Base-by-base conservation (phyloP, 441 rosid genomes). In the Adansonia gregorii region DNA sequence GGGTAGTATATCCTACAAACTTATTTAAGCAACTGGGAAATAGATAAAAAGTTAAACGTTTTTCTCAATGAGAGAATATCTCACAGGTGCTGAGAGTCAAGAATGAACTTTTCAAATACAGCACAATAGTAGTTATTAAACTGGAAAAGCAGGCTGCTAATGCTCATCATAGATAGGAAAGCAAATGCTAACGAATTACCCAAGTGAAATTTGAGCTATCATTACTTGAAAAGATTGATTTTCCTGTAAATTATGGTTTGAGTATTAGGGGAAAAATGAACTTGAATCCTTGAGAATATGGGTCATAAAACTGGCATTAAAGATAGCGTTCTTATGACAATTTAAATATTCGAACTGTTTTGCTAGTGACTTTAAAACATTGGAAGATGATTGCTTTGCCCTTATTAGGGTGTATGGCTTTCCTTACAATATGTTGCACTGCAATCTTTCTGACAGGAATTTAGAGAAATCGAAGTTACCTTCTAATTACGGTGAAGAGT, bases 231-330 rank as follows among this genome's bases (percentile, higher is more conserved):
- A 22, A 48, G 60, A 52, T 31, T 8, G 15, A 49, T 69, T 43
- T 51, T 24, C 14, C 43, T 51, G 20, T 51, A 70, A 51, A 24
- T 70, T 72, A 68, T 39, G 75, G 17, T 56, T 55, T 45, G 31
- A 10, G 15, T 55, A 35, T 55, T 56, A 55, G 19, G 35, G 64
- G 51, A 72, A 19, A 72, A 72, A 72, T 72, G 49, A 11, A 72
- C 35, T 35, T 35, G 63, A 55, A 41, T 17, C 8, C n/a, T 39
- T 72, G 11, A 72, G 63, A 24, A 35, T n/a, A 54, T 2, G 24
- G 4, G 35, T 54, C 46, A 19, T 54, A 22, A 72, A 72, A 39
- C 14, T 8, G 46, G 51, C 39, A 39, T 31, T 55, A 3, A 55
- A 35, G 10, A 3, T 70, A 72, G 31, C 45, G 55, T 55, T 55